Conservation (phyloP, 805 yeast genomes). For the Teunomyces stri region DNA sequence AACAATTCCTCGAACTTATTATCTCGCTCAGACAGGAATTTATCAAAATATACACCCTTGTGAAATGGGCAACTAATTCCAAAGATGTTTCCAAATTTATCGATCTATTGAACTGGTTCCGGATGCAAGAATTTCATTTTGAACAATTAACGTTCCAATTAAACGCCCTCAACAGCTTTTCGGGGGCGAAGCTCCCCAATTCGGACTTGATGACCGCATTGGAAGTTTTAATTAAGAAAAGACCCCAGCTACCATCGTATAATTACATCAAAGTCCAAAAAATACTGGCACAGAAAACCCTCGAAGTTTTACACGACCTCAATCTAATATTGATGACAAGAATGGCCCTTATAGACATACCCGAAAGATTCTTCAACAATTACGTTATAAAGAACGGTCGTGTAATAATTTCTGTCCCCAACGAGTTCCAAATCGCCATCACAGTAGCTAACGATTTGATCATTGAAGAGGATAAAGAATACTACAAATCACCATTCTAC, state of each 20-base stretch:
- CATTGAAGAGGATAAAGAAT: conserved; percentile 52
- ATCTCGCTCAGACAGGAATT: conserved; percentile 79
- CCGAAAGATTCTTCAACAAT: conserved; percentile 54
- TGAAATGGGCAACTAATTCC: conserved; percentile 83
- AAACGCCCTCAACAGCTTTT: conserved; percentile 65
- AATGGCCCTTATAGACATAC: conserved; percentile 69
- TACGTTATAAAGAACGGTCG: conserved; percentile 76
- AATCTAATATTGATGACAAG: conserved; percentile 72
- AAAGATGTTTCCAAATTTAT: conserved; percentile 71
- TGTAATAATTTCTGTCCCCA: conserved; percentile 58
- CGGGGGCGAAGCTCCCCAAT: conserved; percentile 88
- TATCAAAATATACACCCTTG: conserved; percentile 76
- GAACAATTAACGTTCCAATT: conserved; percentile 61
- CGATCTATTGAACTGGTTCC: conserved; percentile 84
- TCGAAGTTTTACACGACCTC: conserved; percentile 62
- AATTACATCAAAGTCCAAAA: conserved; percentile 49
- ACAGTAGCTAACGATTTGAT: conserved; percentile 64
- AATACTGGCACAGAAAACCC: conserved; percentile 54
- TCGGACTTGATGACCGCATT: conserved; percentile 87
- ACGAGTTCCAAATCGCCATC: conserved; percentile 60
- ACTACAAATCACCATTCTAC: conserved; percentile 59
- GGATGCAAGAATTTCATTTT: conserved; percentile 72
- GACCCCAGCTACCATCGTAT: conserved; percentile 71
- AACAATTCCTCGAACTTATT: conserved; percentile 62
- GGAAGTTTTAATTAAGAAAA: conserved; percentile 75